Evolutionary conservation across 2,329 filamentous ascomycete species (phyloP), one percentile per base, ranked within the genome.

Genomic region (Fusarium ramigenum): DNA sequence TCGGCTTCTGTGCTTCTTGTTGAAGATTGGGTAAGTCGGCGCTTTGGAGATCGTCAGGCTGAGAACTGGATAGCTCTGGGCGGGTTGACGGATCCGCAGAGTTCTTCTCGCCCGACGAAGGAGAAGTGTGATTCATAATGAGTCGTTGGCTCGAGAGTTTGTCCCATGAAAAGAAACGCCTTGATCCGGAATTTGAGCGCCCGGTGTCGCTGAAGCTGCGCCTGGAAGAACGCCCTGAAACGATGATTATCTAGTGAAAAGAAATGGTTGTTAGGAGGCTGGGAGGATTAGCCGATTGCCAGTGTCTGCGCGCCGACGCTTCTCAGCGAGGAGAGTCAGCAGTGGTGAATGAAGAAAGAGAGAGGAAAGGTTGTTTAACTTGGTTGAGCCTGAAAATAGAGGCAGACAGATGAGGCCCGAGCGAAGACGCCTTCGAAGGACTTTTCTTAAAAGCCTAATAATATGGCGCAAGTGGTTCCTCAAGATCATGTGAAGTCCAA

Each of bases 301-400:
- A 28, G 14, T n/a, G 21, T 5, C 25, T 18, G 23, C 34, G 25
- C 21, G 15, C 18, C n/a, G 5, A 23, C 23, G 7, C 28, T 32
- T 46, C 39, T 37, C 30, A 15, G 8, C 39, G 46, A 42, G 21
- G 42, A 49, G 9, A 47, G 18, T 21, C 25, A 36, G 25, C n/a
- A 14, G 15, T 42, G 15, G 46, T 56, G 28, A 25, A 28, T 44
- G 30, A 19, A 37, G 37, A 39, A 19, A 19, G 36, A 61, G 21
- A 25, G 40, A 32, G 18, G 49, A 43, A 32, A 39, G 10, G 25
- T 34, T 37, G 36, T 18, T 37, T 58, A 16, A 32, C 28, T 40
- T 47, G 42, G 15, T 32, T 12, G 34, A 47, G 63, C 47, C 54
- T 67, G 36, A 64, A 47, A 69, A 69, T 23, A 16, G 47, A 59